Conservation (phyloP, 225 moss, liverwort and hornwort species). For the Straminergon stramineum region DNA sequence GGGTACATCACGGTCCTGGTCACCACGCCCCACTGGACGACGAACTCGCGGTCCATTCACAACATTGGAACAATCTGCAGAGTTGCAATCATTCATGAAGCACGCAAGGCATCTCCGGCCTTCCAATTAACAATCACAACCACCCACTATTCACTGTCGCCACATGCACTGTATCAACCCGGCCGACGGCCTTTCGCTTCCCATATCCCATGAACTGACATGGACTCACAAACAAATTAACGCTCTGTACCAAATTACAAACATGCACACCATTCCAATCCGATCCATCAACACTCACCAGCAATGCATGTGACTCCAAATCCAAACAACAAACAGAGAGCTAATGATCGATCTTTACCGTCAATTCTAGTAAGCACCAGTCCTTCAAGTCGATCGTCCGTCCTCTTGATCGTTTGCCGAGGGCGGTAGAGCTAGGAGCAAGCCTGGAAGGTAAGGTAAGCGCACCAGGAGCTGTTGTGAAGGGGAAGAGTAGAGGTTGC, state of each 20-base stretch:
- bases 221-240: not conserved
- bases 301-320: not conserved
- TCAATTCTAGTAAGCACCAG: no score
- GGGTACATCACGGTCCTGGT: not conserved
- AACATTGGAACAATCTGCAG: not conserved
- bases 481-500: not conserved
- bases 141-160: not conserved
- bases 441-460: not conserved
- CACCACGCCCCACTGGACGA: not conserved
- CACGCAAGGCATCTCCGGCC: not conserved
- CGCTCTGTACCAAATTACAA: not conserved
- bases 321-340: not conserved
- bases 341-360: not conserved
- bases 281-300: not conserved
- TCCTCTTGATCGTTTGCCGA: not conserved
- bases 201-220: not conserved
- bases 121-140: not conserved
- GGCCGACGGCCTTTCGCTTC: not conserved
- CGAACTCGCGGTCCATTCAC: not conserved
- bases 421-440: not conserved
- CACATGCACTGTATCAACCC: not conserved
- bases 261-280: not conserved
- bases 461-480: not conserved
- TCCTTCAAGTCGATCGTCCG: not conserved
- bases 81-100: not conserved